These are phyloP conservation scores for Blastobotrys persicus DNA, from an alignment of 1,139 yeast species.

Conservation along the genomic window DNA sequence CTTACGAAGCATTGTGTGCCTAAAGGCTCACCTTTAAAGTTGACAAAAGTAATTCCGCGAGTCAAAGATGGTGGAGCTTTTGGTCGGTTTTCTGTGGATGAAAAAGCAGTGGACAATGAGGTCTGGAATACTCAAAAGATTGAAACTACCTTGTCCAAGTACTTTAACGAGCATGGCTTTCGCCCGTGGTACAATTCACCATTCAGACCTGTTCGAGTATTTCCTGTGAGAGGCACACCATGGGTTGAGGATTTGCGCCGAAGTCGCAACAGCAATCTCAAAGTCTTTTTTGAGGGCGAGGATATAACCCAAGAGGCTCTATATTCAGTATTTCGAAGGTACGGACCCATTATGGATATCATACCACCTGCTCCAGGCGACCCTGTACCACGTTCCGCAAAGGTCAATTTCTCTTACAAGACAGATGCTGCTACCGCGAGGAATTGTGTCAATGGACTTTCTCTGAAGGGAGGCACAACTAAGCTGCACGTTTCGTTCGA, in stretches of 20 bases:
- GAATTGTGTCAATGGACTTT: conserved; percentile 73
- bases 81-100: conserved; percentile 54
- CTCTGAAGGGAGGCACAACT: conserved; percentile 53
- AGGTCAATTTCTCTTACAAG: conserved; percentile 52
- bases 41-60: conserved; percentile 57
- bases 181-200: conserved; percentile 36
- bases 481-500: conserved; percentile 71
- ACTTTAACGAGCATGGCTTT: conserved; percentile 21
- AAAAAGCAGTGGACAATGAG: conserved; percentile 16
- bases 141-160: conserved; percentile 28
- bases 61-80: conserved; percentile 93
- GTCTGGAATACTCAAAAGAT: conserved; percentile 24
- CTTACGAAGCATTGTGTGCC: conserved; percentile 44
- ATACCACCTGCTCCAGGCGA: conserved; percentile 52
- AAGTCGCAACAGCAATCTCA: conserved; percentile 60
- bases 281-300: conserved; percentile 72
- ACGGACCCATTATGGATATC: conserved; percentile 80
- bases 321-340: conserved; percentile 78
- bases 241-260: conserved; percentile 94
- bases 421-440: conserved; percentile 83
- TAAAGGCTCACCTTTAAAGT: conserved; percentile 41
- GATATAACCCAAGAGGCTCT: conserved; percentile 77
- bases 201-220: conserved; percentile 46
- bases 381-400: conserved; percentile 50
- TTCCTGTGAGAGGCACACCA: conserved; percentile 87